These are phyloP conservation scores for Kwoniella europaea DNA, from an alignment of 768 basidiomycete species.

Conservation along the genomic window DNA sequence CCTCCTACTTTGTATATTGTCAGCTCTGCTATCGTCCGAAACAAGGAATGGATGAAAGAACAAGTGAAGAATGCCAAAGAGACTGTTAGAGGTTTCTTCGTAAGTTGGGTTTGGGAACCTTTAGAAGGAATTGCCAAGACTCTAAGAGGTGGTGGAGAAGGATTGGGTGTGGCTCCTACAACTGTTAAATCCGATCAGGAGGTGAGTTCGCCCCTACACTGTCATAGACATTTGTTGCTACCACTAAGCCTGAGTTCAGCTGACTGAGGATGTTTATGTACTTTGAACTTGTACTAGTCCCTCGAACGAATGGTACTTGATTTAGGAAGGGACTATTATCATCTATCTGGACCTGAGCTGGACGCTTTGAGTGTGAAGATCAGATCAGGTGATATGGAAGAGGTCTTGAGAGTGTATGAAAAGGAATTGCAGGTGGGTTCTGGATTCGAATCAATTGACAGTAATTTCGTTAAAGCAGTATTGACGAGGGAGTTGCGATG, in stretches of 20 bases:
- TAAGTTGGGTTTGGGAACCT: constrained; percentile 85
- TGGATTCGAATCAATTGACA: neutral
- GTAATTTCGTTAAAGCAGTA: neutral
- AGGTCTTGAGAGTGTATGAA: constrained; percentile 86
- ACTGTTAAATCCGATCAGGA: constrained; percentile 84
- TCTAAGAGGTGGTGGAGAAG: constrained; percentile 76
- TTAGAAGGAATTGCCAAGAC: constrained; percentile 80
- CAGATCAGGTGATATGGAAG: constrained; percentile 78
- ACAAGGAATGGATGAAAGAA: constrained; percentile 66
- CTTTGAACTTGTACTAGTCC: constrained; percentile 63
- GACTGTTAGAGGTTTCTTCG: constrained; percentile 74
- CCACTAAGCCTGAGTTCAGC: neutral
- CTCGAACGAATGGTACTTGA: constrained; percentile 90
- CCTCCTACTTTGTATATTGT: constrained; percentile 71
- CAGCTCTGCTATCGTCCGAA: constrained; percentile 65
- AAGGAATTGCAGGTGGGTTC: constrained; percentile 74
- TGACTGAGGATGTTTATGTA: neutral
- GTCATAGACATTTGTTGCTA: too few species aligned
- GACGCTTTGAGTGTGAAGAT: constrained; percentile 70
- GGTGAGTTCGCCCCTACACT: constrained; percentile 60
- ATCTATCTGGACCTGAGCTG: constrained; percentile 70
- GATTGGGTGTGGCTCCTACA: constrained; percentile 72
- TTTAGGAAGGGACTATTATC: constrained; percentile 78
- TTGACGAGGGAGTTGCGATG: neutral
- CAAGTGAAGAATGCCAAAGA: constrained; percentile 68